These are phyloP conservation scores for Phytophthora sp. DNA, from an alignment of 352 stramenopile genomes.

Conservation along the genomic window DNA sequence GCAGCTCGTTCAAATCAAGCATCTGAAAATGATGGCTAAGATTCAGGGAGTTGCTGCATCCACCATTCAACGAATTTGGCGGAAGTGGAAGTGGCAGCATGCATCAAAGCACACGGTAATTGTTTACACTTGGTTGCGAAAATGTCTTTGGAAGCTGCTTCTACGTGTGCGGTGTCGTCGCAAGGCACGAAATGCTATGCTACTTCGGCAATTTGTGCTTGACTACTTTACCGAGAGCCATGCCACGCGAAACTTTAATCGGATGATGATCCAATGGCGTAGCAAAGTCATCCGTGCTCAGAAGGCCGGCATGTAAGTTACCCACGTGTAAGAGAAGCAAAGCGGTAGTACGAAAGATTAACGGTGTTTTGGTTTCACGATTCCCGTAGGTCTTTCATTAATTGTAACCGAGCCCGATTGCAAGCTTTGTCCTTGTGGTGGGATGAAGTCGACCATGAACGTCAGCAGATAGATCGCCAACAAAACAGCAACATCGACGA, in stretches of 20 bases:
- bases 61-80: conserved; percentile 68
- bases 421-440: conserved; percentile 64
- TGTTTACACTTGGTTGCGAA: conserved; percentile 72
- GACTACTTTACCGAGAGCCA: conserved; percentile 58
- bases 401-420: conserved; percentile 62
- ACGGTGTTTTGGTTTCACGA: not conserved
- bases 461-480: conserved; percentile 64
- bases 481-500: conserved; percentile 8
- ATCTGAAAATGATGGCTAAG: conserved; percentile 34
- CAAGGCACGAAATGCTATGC: conserved; percentile 30
- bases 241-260: conserved; percentile 75
- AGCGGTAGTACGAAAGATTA: not conserved
- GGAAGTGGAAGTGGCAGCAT: conserved; percentile 65
- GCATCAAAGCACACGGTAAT: conserved; percentile 66
- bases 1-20: conserved; percentile 41
- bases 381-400: conserved; percentile 48
- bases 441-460: conserved; percentile 70
- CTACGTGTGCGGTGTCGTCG: conserved; percentile 58
- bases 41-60: conserved; percentile 45
- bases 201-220: conserved; percentile 67
- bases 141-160: conserved; percentile 75
- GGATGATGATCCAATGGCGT: conserved; percentile 79
- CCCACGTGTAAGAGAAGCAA: not conserved
- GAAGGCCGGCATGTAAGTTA: conserved; percentile 44
- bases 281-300: conserved; percentile 76